A percentile compares a stretch with the other conserved stretches of the same genome.
Evolutionary conservation across 129 eudicot species (phyloP).

Genomic region (Helichrysum umbraculigerum): DNA sequence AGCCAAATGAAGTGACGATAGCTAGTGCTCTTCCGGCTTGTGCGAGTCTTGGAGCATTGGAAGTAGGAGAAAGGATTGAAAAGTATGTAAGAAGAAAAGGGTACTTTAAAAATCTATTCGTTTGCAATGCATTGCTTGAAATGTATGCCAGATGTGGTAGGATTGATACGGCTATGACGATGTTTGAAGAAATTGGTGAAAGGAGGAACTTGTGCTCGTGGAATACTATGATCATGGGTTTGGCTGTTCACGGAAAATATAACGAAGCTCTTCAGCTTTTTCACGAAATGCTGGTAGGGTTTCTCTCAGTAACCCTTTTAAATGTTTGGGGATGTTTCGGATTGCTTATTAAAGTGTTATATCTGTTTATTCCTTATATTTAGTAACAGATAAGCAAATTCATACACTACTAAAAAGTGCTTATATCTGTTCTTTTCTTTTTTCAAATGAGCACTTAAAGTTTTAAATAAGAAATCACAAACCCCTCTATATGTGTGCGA

Average conservation of each 20-base stretch:
- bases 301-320: not conserved
- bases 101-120: slow-evolving; percentile 51
- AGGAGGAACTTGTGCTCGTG: slow-evolving; percentile 69
- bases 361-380: too few species aligned
- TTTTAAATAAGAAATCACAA: too few species aligned
- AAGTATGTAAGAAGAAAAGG: slow-evolving; percentile 59
- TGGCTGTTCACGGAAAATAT: slow-evolving; percentile 68
- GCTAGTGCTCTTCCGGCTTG: slow-evolving; percentile 82
- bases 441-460: too few species aligned
- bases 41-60: slow-evolving; percentile 66
- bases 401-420: not conserved
- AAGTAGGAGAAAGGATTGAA: slow-evolving; percentile 73
- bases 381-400: not conserved
- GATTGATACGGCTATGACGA: slow-evolving; percentile 41
- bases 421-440: too few species aligned
- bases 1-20: slow-evolving; percentile 67
- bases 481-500: not conserved
- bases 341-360: not conserved
- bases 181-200: slow-evolving; percentile 58
- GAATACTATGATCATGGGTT: slow-evolving; percentile 82
- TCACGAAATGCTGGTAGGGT: slow-evolving; percentile 40
- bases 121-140: slow-evolving; percentile 69
- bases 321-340: not conserved
- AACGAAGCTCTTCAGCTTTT: slow-evolving; percentile 57
- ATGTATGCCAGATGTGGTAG: slow-evolving; percentile 70